Conservation (phyloP, 2,329 filamentous ascomycete species). For the Beauveria rudraprayagi region DNA sequence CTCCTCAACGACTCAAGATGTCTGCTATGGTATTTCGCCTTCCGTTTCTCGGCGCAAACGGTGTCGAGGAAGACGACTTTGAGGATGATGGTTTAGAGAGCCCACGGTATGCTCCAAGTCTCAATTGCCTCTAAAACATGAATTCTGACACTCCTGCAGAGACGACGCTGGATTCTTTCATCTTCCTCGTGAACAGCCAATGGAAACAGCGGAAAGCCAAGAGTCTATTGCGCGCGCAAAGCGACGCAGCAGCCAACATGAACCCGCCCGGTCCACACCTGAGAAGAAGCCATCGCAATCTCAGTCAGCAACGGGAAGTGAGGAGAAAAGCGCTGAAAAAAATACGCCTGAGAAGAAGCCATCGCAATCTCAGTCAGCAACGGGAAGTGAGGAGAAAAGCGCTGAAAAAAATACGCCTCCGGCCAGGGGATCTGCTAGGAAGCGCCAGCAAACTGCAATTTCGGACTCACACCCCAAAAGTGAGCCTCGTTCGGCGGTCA, state of each 20-base stretch:
- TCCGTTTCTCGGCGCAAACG: background rate
- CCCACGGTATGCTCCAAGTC: background rate
- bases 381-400: background rate
- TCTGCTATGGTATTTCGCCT: background rate
- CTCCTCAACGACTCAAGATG: background rate
- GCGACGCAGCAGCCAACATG: background rate
- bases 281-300: background rate
- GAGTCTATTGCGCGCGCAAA: background rate
- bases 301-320: background rate
- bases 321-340: background rate
- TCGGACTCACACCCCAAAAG: background rate
- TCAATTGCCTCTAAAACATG: too few relatives aligned
- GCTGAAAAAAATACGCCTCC: background rate
- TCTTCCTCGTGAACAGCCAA: background rate
- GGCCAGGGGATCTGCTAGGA: background rate
- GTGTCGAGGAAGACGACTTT: background rate
- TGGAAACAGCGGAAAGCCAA: background rate
- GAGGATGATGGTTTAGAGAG: background rate
- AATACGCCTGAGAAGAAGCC: background rate
- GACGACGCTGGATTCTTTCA: background rate
- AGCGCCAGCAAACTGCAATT: background rate
- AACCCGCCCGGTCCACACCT: background rate
- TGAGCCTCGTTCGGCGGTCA: background rate
- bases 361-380: background rate
- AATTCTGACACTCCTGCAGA: background rate